phyloP scores from a whole-genome alignment of 345 rosid genomes.

The Murraya koenigii region DNA sequence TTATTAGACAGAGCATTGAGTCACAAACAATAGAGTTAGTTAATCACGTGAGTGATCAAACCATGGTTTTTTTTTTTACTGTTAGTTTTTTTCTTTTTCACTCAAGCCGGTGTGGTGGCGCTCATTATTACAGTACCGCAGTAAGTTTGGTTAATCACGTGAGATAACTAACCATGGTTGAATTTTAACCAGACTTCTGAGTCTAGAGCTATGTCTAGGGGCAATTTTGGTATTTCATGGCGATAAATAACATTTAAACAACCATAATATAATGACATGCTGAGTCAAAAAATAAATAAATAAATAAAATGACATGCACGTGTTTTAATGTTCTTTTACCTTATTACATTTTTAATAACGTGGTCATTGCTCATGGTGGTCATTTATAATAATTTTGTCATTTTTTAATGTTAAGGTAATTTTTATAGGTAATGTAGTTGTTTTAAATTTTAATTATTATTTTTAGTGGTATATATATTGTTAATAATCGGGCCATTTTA shows the following conservation, averaged over 20 bases:
- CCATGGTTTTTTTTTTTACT: neutral
- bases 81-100: neutral
- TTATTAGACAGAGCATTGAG: neutral
- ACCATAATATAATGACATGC: neutral
- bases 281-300: too few species aligned
- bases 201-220: neutral
- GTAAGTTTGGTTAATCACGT: neutral
- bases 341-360: neutral
- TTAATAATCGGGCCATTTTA: too few species aligned
- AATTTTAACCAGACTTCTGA: neutral
- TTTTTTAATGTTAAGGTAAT: too few species aligned
- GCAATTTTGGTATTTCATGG: neutral
- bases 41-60: neutral
- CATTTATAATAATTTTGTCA: neutral
- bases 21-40: neutral
- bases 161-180: slow-evolving; percentile 21
- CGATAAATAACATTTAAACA: neutral
- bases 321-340: neutral
- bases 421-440: too few species aligned
- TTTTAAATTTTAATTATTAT: too few species aligned
- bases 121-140: neutral
- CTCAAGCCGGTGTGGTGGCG: neutral
- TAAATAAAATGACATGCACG: neutral
- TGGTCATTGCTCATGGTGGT: neutral
- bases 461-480: too few species aligned